A percentile compares a stretch with the other conserved stretches of the same genome.
Conservation (phyloP, 2,329 filamentous ascomycete genomes). For the Metarhizium humberi region DNA sequence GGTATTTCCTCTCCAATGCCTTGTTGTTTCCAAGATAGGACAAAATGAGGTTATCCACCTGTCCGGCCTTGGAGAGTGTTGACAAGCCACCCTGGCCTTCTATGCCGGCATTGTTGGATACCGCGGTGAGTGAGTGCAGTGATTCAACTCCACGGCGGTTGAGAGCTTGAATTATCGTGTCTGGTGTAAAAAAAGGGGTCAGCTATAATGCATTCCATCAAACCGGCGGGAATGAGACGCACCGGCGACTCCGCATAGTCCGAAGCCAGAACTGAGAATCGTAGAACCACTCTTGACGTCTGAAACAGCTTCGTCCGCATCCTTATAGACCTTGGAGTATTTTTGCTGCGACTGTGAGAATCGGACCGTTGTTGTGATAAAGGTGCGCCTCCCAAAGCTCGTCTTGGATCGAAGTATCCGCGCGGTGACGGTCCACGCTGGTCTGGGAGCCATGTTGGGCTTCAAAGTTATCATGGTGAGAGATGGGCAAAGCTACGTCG, state of each 20-base stretch:
- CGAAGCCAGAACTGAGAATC: conserved; percentile 70
- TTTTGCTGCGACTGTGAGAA: conserved; percentile 15
- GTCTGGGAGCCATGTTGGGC: neutral
- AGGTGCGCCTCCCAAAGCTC: neutral
- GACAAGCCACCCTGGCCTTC: conserved; percentile 60
- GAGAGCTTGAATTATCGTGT: conserved; percentile 64
- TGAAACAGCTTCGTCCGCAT: conserved; percentile 58
- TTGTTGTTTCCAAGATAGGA: conserved; percentile 75
- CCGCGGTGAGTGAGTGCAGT: conserved; percentile 61
- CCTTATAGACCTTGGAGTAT: conserved; percentile 39
- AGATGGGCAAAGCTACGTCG: neutral
- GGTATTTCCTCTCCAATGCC: conserved; percentile 62
- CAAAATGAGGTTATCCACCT: conserved; percentile 62
- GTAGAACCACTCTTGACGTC: conserved; percentile 63
- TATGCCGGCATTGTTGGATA: conserved; percentile 73
- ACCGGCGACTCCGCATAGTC: conserved; percentile 70
- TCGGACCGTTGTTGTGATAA: conserved; percentile 4
- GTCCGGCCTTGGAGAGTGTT: conserved; percentile 57
- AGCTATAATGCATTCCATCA: neutral
- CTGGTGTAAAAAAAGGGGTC: conserved; percentile 22
- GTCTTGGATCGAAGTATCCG: neutral
- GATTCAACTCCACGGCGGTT: conserved; percentile 48
- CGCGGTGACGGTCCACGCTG: neutral
- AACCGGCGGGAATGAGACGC: conserved; percentile 12
- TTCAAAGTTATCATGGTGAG: neutral